Percentiles rank a stretch among this genome's conserved stretches.
Conservation (phyloP, 2,329 filamentous ascomycete species). For the Fonsecaea multimorphosa region DNA sequence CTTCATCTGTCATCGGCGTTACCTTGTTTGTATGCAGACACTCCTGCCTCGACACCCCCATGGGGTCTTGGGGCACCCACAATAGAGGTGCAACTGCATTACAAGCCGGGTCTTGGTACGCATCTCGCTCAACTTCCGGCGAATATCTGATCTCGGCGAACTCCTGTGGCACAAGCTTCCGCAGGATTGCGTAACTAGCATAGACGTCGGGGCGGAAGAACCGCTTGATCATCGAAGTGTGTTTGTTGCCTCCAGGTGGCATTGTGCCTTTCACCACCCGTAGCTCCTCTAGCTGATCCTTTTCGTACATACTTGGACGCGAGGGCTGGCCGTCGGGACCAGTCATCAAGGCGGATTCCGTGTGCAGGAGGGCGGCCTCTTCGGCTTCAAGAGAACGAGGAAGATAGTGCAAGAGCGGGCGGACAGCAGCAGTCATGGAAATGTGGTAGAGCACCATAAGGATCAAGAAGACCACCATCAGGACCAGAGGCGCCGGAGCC, state of each 20-base stretch:
- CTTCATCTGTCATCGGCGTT: constrained; percentile 81
- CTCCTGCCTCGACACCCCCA: constrained; percentile 78
- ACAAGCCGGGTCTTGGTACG: constrained; percentile 76
- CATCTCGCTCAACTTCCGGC: constrained; percentile 66
- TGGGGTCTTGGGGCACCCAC: constrained; percentile 82
- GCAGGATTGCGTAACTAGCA: constrained; percentile 72
- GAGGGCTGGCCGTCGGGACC: not conserved
- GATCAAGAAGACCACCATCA: constrained; percentile 78
- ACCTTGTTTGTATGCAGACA: constrained; percentile 72
- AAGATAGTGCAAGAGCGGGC: constrained; percentile 77
- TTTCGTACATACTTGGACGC: constrained; percentile 33
- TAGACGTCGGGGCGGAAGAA: constrained; percentile 82
- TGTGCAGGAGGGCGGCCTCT: constrained; percentile 55
- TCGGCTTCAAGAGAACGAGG: constrained; percentile 73
- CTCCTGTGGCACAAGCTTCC: constrained; percentile 68
- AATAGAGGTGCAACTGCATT: constrained; percentile 68
- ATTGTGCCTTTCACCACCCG: constrained; percentile 31
- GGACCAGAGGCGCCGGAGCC: constrained; percentile 68
- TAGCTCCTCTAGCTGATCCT: constrained; percentile 34
- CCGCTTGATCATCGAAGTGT: constrained; percentile 42
- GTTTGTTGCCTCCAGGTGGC: constrained; percentile 12
- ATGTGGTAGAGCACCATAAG: constrained; percentile 79
- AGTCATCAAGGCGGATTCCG: constrained; percentile 17
- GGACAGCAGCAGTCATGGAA: constrained; percentile 71
- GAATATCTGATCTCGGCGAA: constrained; percentile 65